Percentiles rank a stretch among this genome's conserved stretches.
phyloP scores from a whole-genome alignment of 1,284 basidiomycete species.

The Tilletia caries region DNA sequence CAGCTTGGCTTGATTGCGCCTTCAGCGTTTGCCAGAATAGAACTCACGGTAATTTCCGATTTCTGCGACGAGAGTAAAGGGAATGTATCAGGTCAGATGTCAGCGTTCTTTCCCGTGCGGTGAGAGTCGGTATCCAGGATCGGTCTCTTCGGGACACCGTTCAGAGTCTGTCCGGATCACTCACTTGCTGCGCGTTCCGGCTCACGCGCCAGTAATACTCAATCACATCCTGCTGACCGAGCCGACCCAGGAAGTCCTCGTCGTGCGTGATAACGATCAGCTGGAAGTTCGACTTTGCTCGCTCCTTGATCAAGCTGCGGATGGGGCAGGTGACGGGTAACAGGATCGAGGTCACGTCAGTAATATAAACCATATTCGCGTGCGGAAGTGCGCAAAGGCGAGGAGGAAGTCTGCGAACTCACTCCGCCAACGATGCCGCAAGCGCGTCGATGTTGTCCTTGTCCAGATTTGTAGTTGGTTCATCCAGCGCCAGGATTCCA shows the following conservation, averaged over 20 bases:
- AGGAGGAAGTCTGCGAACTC: conserved; percentile 57
- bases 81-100: background rate
- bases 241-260: conserved; percentile 45
- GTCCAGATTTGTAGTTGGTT: conserved; percentile 96
- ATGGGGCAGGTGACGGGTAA: background rate
- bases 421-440: conserved; percentile 87
- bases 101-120: background rate
- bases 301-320: conserved; percentile 42
- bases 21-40: no score
- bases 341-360: conserved; percentile 18
- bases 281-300: conserved; percentile 81
- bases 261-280: conserved; percentile 75
- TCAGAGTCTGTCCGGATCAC: no score
- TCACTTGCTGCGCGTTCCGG: conserved; percentile 39
- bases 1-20: no score
- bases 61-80: background rate
- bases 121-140: background rate
- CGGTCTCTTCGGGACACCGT: background rate
- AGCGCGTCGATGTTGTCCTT: conserved; percentile 93
- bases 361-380: no score
- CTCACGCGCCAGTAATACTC: conserved; percentile 50
- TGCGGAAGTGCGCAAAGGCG: background rate
- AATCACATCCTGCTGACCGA: conserved; percentile 43
- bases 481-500: conserved; percentile 93
- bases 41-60: conserved; percentile 10